Evolutionary conservation across 2,329 filamentous ascomycete species (phyloP), one percentile per base, ranked within the genome.

Genomic region (Aspergillus arachidicola): DNA sequence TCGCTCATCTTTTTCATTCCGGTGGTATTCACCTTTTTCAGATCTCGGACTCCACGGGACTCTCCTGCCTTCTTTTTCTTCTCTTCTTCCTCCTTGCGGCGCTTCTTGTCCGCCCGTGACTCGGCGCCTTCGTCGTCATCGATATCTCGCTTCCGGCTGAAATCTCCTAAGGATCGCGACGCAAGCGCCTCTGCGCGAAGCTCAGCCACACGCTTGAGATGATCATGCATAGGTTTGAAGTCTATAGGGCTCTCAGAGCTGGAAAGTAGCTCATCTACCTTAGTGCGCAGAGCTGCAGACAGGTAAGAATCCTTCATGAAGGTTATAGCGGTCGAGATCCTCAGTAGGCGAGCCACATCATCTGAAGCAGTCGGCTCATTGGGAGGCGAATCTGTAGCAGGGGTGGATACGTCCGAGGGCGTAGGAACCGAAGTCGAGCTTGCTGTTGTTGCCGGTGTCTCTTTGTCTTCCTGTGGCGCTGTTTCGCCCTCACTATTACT

Each of bases 1-100:
- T 89, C 87, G 75, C 92, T 97, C 86, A 99, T 86, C 83, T 98
- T 99, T 85, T 91, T 95, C 95, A 99, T 99, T 1, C 95, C 95
- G 26, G 81, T 87, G 0, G 91, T 94, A 79, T 98, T 91, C 55
- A 94, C 94, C 81, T 98, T 99, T 76, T 91, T 91, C 72, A 99
- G 76, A 55, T 94, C 86, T 74, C 89, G 89, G 1, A 97, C 87
- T 0, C 88, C 94, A 32, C 88, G 84, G 66, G 91, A 95, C 79
- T 92, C 86, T 28, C 82, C 83, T 3, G 86, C 87, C 80, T 96
- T 94, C 79, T 89, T 94, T 76, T 87, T 90, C 80, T 90, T 91
- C 63, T 97, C 94, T 63, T 97, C 94, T 65, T 97, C 94, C 57
- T 97, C 93, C 79, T 90, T 88, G 76, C 89, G 94, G 50, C 90